These are phyloP conservation scores for Penicillium hesseltinei DNA, from an alignment of 2,329 filamentous ascomycete species.

Conservation along the genomic window DNA sequence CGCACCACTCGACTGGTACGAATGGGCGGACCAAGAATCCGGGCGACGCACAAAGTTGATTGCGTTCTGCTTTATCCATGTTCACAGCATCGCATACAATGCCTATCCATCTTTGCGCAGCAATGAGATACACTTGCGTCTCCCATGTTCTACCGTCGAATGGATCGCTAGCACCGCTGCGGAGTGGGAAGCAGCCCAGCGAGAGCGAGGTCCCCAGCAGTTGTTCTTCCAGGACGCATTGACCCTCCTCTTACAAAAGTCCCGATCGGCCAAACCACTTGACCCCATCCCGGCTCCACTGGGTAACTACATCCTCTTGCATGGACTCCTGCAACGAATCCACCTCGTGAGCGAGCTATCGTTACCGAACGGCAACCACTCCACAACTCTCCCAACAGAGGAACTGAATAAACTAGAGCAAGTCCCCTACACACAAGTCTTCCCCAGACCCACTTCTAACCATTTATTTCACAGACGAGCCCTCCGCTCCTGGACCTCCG, in stretches of 20 bases:
- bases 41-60: slow-evolving; percentile 38
- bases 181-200: slow-evolving; percentile 34
- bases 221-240: slow-evolving; percentile 38
- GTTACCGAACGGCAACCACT: slow-evolving; percentile 32
- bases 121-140: slow-evolving; percentile 37
- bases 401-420: slow-evolving; percentile 37
- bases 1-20: slow-evolving; percentile 32
- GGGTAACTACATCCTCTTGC: slow-evolving; percentile 70
- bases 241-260: slow-evolving; percentile 32
- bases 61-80: slow-evolving; percentile 40
- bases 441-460: neutral
- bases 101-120: slow-evolving; percentile 38
- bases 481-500: slow-evolving; percentile 37
- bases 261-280: slow-evolving; percentile 27
- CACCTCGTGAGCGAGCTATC: slow-evolving; percentile 36
- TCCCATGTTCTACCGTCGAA: slow-evolving; percentile 40
- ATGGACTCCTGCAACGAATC: slow-evolving; percentile 70
- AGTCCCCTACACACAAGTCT: neutral
- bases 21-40: slow-evolving; percentile 39
- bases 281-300: slow-evolving; percentile 47
- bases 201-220: slow-evolving; percentile 29
- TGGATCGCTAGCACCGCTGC: slow-evolving; percentile 34
- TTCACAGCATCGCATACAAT: slow-evolving; percentile 42
- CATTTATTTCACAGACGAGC: slow-evolving; percentile 24
- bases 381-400: slow-evolving; percentile 32